These are phyloP conservation scores for Musa beccarii DNA, from an alignment of 176 grass and related monocot genomes.

Conservation along the genomic window DNA sequence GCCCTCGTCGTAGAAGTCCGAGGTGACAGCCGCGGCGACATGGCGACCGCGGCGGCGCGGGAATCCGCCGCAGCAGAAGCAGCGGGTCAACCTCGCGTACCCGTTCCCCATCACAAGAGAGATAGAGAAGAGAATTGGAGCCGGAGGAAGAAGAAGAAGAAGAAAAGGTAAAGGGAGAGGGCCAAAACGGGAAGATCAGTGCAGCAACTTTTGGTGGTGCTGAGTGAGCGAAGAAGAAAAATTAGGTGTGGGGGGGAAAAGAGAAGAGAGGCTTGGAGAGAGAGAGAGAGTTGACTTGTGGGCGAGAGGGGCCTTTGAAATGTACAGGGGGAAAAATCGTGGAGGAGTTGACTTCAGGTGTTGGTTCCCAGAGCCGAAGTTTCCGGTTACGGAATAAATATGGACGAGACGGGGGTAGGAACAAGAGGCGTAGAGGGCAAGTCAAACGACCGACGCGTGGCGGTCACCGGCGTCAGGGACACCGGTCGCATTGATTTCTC, in stretches of 20 bases:
- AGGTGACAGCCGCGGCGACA: conserved; percentile 53
- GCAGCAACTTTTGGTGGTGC: conserved; percentile 34
- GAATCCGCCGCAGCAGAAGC: conserved; percentile 32
- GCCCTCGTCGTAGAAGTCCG: conserved; percentile 63
- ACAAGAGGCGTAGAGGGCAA: neutral
- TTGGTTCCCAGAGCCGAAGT: neutral
- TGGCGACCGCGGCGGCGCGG: conserved; percentile 34
- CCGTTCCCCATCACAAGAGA: conserved; percentile 62
- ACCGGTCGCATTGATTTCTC: no score
- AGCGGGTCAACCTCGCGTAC: conserved; percentile 33
- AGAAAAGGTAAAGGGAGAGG: neutral
- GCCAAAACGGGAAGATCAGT: conserved; percentile 13
- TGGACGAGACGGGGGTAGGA: neutral
- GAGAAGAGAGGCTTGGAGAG: conserved; percentile 10
- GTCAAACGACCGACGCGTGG: conserved; percentile 7
- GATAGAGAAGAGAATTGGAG: neutral
- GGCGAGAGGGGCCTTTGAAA: neutral
- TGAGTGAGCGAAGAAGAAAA: conserved; percentile 19
- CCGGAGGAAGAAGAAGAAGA: neutral
- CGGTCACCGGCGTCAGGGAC: neutral
- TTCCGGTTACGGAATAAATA: neutral
- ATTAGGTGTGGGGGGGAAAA: conserved; percentile 39
- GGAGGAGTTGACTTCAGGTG: neutral
- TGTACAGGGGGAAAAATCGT: neutral
- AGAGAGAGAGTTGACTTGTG: conserved; percentile 18